Evolutionary conservation across 2,329 filamentous ascomycete species (phyloP).

Genomic region (Dendrostoma leiphaemia): DNA sequence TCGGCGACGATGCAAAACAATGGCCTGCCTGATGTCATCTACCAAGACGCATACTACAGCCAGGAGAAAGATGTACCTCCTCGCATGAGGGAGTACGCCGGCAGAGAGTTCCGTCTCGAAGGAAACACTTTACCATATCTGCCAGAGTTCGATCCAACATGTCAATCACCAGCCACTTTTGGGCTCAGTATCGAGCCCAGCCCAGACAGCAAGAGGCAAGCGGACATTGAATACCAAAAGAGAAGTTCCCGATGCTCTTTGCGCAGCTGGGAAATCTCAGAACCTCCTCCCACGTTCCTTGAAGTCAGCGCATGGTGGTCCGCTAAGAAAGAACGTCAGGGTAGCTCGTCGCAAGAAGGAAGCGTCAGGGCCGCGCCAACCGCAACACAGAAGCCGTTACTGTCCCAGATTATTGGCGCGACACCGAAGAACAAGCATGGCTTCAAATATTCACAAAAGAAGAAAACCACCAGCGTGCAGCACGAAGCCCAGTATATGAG

Average conservation of each 20-base stretch:
- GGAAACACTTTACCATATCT: conserved; percentile 77
- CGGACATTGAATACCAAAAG: conserved; percentile 48
- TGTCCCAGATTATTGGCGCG: conserved; percentile 86
- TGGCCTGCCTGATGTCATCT: conserved; percentile 66
- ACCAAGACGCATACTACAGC: conserved; percentile 84
- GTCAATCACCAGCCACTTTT: conserved; percentile 52
- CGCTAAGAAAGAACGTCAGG: conserved; percentile 33
- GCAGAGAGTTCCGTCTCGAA: conserved; percentile 76
- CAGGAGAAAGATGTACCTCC: conserved; percentile 79
- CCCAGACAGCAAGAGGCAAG: conserved; percentile 45
- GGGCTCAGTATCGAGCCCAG: conserved; percentile 48
- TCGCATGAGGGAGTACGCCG: conserved; percentile 77
- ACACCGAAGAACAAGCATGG: conserved; percentile 80
- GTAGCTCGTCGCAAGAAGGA: conserved; percentile 19
- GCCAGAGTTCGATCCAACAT: conserved; percentile 70
- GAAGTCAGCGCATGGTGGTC: conserved; percentile 72
- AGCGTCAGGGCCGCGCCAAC: conserved; percentile 18
- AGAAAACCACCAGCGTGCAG: conserved; percentile 70
- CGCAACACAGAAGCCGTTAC: conserved; percentile 33
- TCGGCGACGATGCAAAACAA: conserved; percentile 54
- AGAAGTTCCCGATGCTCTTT: conserved; percentile 59
- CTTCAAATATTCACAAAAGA: conserved; percentile 81
- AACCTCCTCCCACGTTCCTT: conserved; percentile 64
- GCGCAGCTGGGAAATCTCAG: conserved; percentile 73
- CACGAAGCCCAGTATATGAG: conserved; percentile 94